These are phyloP conservation scores for Dinochytrium kinnereticum DNA, from an alignment of 371 early-diverging fungal genomes.

Conservation along the genomic window DNA sequence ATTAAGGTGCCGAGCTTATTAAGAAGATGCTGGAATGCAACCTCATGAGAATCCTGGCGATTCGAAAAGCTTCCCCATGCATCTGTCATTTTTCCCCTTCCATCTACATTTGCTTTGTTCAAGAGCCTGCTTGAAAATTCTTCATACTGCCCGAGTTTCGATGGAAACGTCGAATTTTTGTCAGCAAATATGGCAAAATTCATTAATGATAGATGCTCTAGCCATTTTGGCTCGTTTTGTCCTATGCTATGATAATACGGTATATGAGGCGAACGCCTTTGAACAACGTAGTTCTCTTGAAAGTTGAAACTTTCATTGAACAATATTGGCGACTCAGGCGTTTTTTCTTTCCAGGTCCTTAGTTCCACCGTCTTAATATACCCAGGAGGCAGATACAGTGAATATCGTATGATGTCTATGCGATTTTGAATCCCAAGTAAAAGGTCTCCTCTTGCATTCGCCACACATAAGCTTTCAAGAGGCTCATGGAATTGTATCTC, in stretches of 20 bases:
- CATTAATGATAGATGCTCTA: neutral
- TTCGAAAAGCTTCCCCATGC: no score
- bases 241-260: no score
- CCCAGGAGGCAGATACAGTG: slow-evolving; percentile 45
- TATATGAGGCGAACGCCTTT: neutral
- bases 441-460: slow-evolving; percentile 47
- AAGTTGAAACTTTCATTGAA: slow-evolving; percentile 46
- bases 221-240: neutral
- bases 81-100: no score
- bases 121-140: no score
- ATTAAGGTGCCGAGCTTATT: slow-evolving; percentile 22
- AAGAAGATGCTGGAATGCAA: slow-evolving; percentile 27
- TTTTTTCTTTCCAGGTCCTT: slow-evolving; percentile 11
- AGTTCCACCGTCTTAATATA: slow-evolving; percentile 38
- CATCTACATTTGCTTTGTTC: no score
- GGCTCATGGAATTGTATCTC: slow-evolving; percentile 58
- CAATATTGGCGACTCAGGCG: slow-evolving; percentile 37
- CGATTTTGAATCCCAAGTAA: slow-evolving; percentile 51
- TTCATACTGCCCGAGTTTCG: no score
- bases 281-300: slow-evolving; percentile 11
- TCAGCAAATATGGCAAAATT: slow-evolving; percentile 23
- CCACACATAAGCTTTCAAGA: slow-evolving; percentile 41
- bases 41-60: no score
- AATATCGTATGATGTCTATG: slow-evolving; percentile 50
- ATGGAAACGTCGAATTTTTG: slow-evolving; percentile 6